Evolutionary conservation across 129 eudicot genomes (phyloP).

Genomic region (Calendula officinalis): DNA sequence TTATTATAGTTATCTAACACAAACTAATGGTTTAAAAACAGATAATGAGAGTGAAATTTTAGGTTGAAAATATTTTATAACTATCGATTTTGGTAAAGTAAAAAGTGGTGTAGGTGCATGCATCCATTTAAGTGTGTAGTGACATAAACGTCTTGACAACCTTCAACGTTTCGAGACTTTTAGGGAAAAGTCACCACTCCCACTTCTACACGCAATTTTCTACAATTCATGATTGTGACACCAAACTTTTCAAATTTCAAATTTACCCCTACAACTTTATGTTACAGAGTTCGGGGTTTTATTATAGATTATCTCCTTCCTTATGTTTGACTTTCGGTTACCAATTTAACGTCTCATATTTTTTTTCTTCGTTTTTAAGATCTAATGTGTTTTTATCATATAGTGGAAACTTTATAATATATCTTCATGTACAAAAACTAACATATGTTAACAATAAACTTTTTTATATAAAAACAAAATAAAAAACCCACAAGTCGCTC

Average conservation of each 20-base stretch:
- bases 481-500: no score
- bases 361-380: no score
- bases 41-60: no score
- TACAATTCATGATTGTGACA: constrained; percentile 30
- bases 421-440: no score
- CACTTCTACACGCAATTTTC: constrained; percentile 25
- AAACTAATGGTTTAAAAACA: no score
- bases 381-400: no score
- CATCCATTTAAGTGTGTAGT: constrained; percentile 25
- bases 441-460: no score
- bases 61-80: no score
- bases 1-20: no score
- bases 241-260: constrained; percentile 18
- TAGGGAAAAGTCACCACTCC: constrained; percentile 27
- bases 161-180: constrained; percentile 30
- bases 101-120: constrained; percentile 25
- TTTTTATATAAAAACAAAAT: no score
- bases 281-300: no score
- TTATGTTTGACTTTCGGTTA: neutral
- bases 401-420: no score
- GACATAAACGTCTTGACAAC: constrained; percentile 29
- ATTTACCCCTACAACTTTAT: neutral
- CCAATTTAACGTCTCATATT: neutral
- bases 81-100: neutral
- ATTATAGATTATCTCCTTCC: neutral